Evolutionary conservation across 2,329 filamentous ascomycete genomes (phyloP), one percentile per base, ranked within the genome.

Genomic region (Fusarium proliferatum): DNA sequence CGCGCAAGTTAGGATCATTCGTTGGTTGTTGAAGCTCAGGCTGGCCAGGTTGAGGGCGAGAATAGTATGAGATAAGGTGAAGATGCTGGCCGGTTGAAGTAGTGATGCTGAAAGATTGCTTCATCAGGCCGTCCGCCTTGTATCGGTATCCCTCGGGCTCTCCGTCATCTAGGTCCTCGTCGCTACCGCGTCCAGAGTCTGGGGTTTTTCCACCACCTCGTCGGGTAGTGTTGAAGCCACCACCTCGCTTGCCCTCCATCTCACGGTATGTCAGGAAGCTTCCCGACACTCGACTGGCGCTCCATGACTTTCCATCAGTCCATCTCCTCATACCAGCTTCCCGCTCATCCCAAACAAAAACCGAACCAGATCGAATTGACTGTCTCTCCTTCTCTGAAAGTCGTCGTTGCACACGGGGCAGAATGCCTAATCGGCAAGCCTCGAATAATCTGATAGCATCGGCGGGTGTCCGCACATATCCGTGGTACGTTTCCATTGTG

Each of bases 281-380:
- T 58, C 96, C 96, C 0, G 96, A 98, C 2, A 99, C 96, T 71
- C 96, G 91, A 84, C 96, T 98, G 39, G 96, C 96, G 80, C 96
- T 98, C 96, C 96, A 99, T 41, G 96, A 98, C 83, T 99, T 99
- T 64, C 96, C 96, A 78, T 99, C 96, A 1, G 96, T 99, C 96
- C 96, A 99, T 82, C 96, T 88, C 79, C 96, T 90, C 96, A 99
- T 99, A 75, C 96, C 96, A 16, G 96, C 96, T 86, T 99, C 96
- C 77, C 96, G 88, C 86, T 99, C 96, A 82, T 99, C 96, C 96
- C 96, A 99, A n/a, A 99, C 96, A 79, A 98, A 99, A 7, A 99
- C 96, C 1, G 96, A 99, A 48, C 96, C 96, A 2, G 96, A 97
- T 79, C 94, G 92, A 82, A 99, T 99, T 8, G 94, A 94, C 81